These are phyloP conservation scores for Cadophora malorum DNA, from an alignment of 2,329 filamentous ascomycete species.

Conservation along the genomic window DNA sequence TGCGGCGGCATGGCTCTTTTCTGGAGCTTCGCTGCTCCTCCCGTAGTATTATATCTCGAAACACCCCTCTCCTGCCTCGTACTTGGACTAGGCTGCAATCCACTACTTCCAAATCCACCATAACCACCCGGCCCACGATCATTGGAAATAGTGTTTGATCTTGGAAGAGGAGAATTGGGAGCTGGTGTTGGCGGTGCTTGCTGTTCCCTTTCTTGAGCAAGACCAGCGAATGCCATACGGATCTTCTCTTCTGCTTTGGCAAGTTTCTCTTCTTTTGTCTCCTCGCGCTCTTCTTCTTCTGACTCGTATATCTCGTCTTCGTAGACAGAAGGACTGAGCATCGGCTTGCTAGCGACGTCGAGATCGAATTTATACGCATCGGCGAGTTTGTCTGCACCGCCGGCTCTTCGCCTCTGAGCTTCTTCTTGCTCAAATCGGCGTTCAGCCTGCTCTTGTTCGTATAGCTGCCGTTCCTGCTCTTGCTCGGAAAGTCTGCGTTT, in stretches of 20 bases:
- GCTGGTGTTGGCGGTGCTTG: not conserved
- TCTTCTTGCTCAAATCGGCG: conserved; percentile 4
- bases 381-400: conserved; percentile 3
- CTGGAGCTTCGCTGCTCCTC: conserved; percentile 3
- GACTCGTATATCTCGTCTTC: conserved; percentile 5
- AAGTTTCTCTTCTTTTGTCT: conserved; percentile 20
- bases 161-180: not conserved
- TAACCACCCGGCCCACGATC: not conserved
- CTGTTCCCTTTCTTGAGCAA: conserved; percentile 18
- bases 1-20: not conserved
- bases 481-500: not conserved
- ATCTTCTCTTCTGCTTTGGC: conserved; percentile 23
- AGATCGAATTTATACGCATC: conserved; percentile 6
- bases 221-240: conserved; percentile 19
- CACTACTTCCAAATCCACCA: not conserved
- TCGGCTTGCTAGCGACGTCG: not conserved
- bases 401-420: not conserved
- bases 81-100: not conserved
- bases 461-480: not conserved
- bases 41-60: conserved; percentile 17
- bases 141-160: conserved; percentile 17
- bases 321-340: conserved; percentile 20
- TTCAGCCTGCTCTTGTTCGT: not conserved
- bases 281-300: conserved; percentile 21
- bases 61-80: conserved; percentile 9